These are phyloP conservation scores for Phytophthora citrophthora DNA, from an alignment of 352 stramenopile species.

Conservation along the genomic window DNA sequence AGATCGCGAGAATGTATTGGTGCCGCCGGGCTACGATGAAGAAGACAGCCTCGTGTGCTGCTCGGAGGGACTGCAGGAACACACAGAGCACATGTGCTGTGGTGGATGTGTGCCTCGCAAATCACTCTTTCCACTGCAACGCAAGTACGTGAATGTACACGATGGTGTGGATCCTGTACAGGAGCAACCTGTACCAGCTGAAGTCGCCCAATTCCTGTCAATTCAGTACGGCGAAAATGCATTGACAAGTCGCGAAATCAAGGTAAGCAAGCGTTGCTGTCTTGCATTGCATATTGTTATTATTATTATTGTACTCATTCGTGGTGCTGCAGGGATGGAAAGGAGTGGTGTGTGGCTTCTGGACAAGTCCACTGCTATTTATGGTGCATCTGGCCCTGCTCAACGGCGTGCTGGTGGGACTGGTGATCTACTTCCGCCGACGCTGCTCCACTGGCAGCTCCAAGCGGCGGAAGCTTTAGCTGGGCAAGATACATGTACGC, in stretches of 20 bases:
- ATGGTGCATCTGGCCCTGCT: constrained; percentile 57
- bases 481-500: not conserved
- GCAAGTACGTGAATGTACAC: constrained; percentile 47
- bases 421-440: constrained; percentile 54
- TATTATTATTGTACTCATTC: not conserved
- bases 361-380: constrained; percentile 73
- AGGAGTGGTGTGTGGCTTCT: constrained; percentile 78
- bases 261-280: constrained; percentile 47
- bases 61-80: constrained; percentile 65
- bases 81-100: constrained; percentile 80
- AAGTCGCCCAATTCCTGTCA: constrained; percentile 63
- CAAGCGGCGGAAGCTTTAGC: constrained; percentile 61
- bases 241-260: constrained; percentile 72
- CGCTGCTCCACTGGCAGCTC: constrained; percentile 16
- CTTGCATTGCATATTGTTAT: not conserved
- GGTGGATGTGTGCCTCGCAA: constrained; percentile 68
- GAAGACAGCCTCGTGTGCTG: constrained; percentile 74
- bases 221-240: constrained; percentile 73
- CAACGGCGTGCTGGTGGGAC: constrained; percentile 36
- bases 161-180: constrained; percentile 55
- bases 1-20: constrained; percentile 53
- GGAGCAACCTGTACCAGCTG: constrained; percentile 59
- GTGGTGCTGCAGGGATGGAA: constrained; percentile 70
- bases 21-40: constrained; percentile 66
- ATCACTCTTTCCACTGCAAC: constrained; percentile 69